A percentile compares a stretch with the other conserved stretches of the same genome.
Evolutionary conservation across 208 protist genomes (phyloP).

Genomic region (Acanthamoeba culbertsoni): DNA sequence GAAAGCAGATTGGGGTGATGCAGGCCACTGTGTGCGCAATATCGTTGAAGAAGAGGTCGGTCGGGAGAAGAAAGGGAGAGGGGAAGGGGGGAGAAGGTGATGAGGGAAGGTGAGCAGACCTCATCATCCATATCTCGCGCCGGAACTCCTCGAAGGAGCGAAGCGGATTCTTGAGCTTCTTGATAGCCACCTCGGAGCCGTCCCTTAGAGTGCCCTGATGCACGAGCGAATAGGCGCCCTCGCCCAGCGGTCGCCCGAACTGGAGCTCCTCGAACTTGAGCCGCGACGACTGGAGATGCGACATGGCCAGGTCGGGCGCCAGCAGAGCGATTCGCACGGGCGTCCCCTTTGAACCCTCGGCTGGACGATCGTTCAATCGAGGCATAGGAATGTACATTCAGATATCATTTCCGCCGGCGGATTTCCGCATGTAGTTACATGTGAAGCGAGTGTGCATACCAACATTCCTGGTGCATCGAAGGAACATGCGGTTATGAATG

Average conservation of each 20-base stretch:
- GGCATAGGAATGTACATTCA: too few relatives aligned
- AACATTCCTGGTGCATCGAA: not conserved
- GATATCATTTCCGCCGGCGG: too few relatives aligned
- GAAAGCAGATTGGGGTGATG: slow-evolving; percentile 32
- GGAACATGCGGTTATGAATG: slow-evolving; percentile 13
- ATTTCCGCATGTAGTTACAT: too few relatives aligned
- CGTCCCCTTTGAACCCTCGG: not conserved
- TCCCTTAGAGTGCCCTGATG: slow-evolving; percentile 19
- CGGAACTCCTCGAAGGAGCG: slow-evolving; percentile 51
- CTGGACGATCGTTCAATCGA: too few relatives aligned
- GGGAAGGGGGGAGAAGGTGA: not conserved
- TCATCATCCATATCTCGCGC: slow-evolving; percentile 61
- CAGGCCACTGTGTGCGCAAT: slow-evolving; percentile 36
- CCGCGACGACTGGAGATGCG: not conserved
- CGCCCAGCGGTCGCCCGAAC: not conserved
- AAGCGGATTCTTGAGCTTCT: slow-evolving; percentile 53
- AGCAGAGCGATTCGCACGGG: not conserved
- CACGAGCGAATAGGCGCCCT: slow-evolving; percentile 15
- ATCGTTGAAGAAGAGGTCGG: too few relatives aligned
- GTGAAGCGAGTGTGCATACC: too few relatives aligned
- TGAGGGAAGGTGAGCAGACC: not conserved
- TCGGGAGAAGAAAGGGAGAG: not conserved
- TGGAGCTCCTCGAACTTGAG: slow-evolving; percentile 13
- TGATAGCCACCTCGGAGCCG: slow-evolving; percentile 30
- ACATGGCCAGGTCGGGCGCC: slow-evolving; percentile 50